A percentile compares a stretch with the other conserved stretches of the same genome.
Evolutionary conservation across 176 grass and related monocot species (phyloP).

Genomic region (Aegilops speltoides): DNA sequence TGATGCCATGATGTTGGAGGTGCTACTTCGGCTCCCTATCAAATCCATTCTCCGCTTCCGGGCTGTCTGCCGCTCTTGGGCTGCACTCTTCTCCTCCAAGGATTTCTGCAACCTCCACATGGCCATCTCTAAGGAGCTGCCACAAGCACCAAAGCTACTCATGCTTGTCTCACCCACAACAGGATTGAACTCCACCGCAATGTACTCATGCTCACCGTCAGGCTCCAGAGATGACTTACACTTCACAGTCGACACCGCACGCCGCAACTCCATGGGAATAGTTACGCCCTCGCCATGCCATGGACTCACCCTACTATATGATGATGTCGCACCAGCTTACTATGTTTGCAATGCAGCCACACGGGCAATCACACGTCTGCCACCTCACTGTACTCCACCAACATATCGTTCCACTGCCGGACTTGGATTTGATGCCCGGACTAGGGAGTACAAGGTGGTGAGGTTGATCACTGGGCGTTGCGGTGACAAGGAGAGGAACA

Average conservation of each 20-base stretch:
- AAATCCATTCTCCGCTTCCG: background rate
- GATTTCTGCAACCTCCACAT: background rate
- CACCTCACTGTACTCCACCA: background rate
- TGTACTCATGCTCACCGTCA: background rate
- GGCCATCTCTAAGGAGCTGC: background rate
- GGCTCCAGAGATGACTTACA: background rate
- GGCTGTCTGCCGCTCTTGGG: background rate
- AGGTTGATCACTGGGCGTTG: background rate
- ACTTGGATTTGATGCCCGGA: background rate
- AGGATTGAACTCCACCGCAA: background rate
- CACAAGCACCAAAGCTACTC: background rate
- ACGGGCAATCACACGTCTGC: background rate
- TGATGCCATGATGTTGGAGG: background rate
- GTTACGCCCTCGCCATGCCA: background rate
- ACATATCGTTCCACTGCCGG: background rate
- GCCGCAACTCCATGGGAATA: background rate
- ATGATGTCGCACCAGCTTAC: background rate
- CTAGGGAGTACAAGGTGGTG: conserved; percentile 7
- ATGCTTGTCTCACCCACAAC: background rate
- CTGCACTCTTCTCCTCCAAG: background rate
- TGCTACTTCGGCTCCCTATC: background rate
- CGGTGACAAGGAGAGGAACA: background rate
- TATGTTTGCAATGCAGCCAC: background rate
- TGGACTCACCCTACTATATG: background rate
- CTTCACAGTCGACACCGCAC: background rate